Evolutionary conservation across 768 basidiomycete genomes (phyloP), one percentile per base, ranked within the genome.

Genomic region (Clathrus columnatus): DNA sequence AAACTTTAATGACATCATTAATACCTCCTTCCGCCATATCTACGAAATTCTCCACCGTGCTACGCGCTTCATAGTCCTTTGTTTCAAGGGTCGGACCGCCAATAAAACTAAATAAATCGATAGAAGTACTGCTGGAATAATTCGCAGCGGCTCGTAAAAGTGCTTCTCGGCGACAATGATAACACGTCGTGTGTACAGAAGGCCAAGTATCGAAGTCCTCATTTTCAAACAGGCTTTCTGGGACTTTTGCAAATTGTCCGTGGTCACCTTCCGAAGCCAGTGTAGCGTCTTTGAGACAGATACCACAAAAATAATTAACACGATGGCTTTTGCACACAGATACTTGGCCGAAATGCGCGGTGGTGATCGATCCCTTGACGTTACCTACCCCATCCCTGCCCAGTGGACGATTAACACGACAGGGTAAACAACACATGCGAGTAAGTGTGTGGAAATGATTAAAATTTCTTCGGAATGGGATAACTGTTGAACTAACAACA

Each of bases 191-290:
- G 27, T 82, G 79, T 10, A 84, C 75, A 5, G 73, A 73, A 0
- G 82, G 80, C 77, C 83, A 88, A 0, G 78, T 76, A 11, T 82
- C 79, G 17, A 81, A 77, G 65, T 89, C 87, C 58, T 87, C 86
- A 62, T 87, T 88, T 62, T 85, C 85, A 30, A 52, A 47, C 28
- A 57, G 43, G 30, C 57, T 52, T 4, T 77, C 68, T 57, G 80
- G 78, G 27, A 73, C 76, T 10, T 81, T 73, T 17, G 69, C 56
- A 17, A 63, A 55, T 21, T 64, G 64, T 21, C 69, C 61, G 61
- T 59, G 14, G 57, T 57, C 1, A 59, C 53, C 63, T 32, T 65
- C 60, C 56, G 79, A 76, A 27, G 70, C 69, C 0, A 71, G 63
- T 4, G 81, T 78, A 0, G 77, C 73, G 57, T 85, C 82, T n/a